Base-by-base conservation (phyloP, 768 basidiomycete species). In the Leccinum subtestaceum region DNA sequence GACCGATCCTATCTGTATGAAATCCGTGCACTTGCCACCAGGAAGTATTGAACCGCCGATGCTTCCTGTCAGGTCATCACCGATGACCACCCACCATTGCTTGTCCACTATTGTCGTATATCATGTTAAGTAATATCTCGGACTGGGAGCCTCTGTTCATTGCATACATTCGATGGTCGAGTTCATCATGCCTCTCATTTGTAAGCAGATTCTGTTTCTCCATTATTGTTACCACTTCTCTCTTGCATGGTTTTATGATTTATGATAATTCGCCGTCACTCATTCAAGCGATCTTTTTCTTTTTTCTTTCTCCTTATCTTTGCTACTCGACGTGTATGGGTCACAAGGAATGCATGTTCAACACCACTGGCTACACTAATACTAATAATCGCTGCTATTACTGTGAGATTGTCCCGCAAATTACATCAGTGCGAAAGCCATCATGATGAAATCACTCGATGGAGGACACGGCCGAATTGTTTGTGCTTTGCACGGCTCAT, bases 11-110 rank as follows among this genome's bases (percentile, higher is more conserved):
- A 84, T 66, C 78, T 94, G 36, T 89, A 84, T 72, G 91, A 93
- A 73, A 93, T 94, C 60, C 85, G 91, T 62, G 88, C 87, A 25
- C 82, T 94, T 57, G 91, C 91, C 15, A 92, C 89, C n/a, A 84
- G 90, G 72, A 87, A 85, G 72, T 92, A 93, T 74, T 89, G 69
- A 83, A 64, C 12, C 59, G 5, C 52, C 56, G 34, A 57, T 59
- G 21, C 59, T 32, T 56, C 13, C 47, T 27, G 17, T 49, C 25
- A 38, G 50, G 46, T 21, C 46, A 46, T 45, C 55, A 45, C 38
- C 48, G 46, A 43, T 29, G 59, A 53, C 57, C 43, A 17, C 38
- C 55, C 27, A 52, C 49, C 23, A 36, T 17, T 43, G 57, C 49
- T 52, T 52, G 51, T 32, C 21, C 27, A 21, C 57, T 47, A 51